Evolutionary conservation across 208 protist species (phyloP).

Genomic region (Lotmaria passim): DNA sequence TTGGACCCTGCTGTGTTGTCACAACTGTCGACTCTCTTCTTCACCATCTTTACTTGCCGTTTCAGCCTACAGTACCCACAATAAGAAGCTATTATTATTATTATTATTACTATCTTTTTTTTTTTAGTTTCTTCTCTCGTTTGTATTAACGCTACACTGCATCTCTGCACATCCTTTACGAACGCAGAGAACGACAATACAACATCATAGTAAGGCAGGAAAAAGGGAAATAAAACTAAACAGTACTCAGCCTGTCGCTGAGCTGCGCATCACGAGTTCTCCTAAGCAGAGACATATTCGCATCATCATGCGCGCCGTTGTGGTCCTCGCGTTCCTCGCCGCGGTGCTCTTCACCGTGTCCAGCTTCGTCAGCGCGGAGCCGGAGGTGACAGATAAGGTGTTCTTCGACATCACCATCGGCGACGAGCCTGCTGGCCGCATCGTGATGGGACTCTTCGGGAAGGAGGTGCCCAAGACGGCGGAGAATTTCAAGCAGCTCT

Average conservation of each 20-base stretch:
- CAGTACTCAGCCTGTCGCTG: background rate
- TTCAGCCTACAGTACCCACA: no score
- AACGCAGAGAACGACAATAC: no score
- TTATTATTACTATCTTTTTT: no score
- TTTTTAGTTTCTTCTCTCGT: no score
- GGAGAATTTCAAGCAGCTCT: conserved; percentile 86
- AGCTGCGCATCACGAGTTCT: background rate
- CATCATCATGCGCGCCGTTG: conserved; percentile 24
- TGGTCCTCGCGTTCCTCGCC: conserved; percentile 22
- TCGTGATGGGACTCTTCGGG: conserved; percentile 89
- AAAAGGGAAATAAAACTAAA: no score
- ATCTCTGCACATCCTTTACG: no score
- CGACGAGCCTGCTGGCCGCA: conserved; percentile 61
- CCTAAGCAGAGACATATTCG: background rate
- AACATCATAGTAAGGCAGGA: no score
- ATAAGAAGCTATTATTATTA: no score
- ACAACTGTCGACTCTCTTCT: no score
- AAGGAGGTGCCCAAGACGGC: conserved; percentile 79
- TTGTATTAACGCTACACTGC: no score
- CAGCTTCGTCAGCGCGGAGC: conserved; percentile 29
- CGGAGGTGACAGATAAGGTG: conserved; percentile 80
- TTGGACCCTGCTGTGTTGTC: no score
- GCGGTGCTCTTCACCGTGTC: conserved; percentile 26
- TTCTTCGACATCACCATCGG: conserved; percentile 88
- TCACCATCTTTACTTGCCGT: no score